These are phyloP conservation scores for Melastoma malabathricum DNA, from an alignment of 345 rosid genomes.

Conservation along the genomic window DNA sequence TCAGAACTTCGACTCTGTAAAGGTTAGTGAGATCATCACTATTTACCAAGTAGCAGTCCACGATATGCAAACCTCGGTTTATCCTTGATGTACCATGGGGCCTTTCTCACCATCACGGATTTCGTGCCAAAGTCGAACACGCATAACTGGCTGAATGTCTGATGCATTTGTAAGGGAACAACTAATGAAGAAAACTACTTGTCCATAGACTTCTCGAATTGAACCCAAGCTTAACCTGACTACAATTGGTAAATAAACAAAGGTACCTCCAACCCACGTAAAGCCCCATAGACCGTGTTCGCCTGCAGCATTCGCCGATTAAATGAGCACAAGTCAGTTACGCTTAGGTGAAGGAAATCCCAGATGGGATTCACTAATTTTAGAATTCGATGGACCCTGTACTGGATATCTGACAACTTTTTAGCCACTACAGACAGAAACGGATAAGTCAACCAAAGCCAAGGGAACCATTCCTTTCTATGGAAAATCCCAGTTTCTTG, in stretches of 20 bases:
- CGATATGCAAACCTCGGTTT: conserved; percentile 77
- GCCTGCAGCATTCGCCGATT: conserved; percentile 37
- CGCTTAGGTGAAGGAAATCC: too few species aligned
- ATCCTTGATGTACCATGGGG: conserved; percentile 84
- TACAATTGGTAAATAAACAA: background rate
- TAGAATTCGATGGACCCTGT: too few species aligned
- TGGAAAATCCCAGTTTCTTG: background rate
- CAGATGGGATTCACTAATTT: too few species aligned
- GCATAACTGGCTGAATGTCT: conserved; percentile 97
- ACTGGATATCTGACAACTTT: background rate
- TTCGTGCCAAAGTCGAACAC: conserved; percentile 56
- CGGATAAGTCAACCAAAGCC: background rate
- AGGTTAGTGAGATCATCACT: conserved; percentile 1
- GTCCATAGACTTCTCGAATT: background rate
- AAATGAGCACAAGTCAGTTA: background rate
- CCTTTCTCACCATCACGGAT: conserved; percentile 51
- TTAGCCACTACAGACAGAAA: too few species aligned
- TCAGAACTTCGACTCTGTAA: too few species aligned
- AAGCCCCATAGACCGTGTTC: conserved; percentile 74
- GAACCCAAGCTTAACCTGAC: background rate
- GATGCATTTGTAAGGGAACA: conserved; percentile 14
- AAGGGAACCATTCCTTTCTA: background rate
- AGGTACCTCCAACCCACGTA: conserved; percentile 82
- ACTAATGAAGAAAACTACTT: background rate
- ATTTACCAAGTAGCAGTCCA: conserved; percentile 70